Percentiles rank a stretch among this genome's conserved stretches.
Evolutionary conservation across 108 stramenopile species (phyloP).

Genomic region (Aureococcus anophagefferens): DNA sequence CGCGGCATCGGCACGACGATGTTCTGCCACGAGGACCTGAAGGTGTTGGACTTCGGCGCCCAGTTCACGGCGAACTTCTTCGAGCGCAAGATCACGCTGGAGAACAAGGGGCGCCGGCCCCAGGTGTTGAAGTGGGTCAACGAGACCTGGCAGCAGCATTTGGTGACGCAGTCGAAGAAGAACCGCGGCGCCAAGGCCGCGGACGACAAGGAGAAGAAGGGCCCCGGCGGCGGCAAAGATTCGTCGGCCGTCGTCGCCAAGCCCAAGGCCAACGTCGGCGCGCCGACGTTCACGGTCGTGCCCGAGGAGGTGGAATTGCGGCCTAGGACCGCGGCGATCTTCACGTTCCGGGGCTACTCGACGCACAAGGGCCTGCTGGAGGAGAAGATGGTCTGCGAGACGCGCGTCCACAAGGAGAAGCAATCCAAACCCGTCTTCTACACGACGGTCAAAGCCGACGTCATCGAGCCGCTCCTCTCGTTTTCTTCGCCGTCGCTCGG

Average conservation of each 20-base stretch:
- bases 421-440: conserved; percentile 19
- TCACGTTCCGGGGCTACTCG: conserved; percentile 35
- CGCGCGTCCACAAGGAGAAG: conserved; percentile 47
- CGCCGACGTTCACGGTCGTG: neutral
- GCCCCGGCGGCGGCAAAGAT: neutral
- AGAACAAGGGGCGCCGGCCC: conserved; percentile 54
- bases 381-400: conserved; percentile 36
- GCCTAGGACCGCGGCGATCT: conserved; percentile 45
- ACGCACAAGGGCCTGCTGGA: neutral
- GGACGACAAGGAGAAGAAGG: conserved; percentile 1
- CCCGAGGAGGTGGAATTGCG: conserved; percentile 38
- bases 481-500: conserved; percentile 24
- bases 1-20: conserved; percentile 50
- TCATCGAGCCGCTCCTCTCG: conserved; percentile 43
- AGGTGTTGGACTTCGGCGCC: conserved; percentile 36
- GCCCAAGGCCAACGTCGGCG: neutral
- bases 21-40: conserved; percentile 37
- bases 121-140: conserved; percentile 47
- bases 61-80: conserved; percentile 35
- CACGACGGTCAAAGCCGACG: conserved; percentile 35
- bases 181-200: neutral
- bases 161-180: conserved; percentile 18
- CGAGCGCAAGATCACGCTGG: conserved; percentile 42
- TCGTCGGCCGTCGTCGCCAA: neutral
- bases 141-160: conserved; percentile 22